Evolutionary conservation across 2,329 filamentous ascomycete genomes (phyloP).

Genomic region (Fusarium sp.): DNA sequence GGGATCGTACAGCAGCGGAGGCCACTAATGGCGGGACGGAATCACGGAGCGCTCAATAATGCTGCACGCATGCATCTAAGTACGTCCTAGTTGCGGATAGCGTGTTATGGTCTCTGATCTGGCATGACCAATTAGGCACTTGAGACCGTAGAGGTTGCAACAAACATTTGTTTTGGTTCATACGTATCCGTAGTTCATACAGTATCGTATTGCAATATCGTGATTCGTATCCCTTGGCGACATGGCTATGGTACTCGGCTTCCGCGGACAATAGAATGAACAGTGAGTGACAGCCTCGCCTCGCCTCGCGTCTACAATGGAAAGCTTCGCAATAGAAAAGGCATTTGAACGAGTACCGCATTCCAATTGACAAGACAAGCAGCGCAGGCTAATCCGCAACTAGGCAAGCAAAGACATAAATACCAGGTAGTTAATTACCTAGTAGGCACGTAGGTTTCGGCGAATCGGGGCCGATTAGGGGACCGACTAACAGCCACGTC

Average conservation of each 20-base stretch:
- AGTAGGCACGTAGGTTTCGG: conserved; percentile 9
- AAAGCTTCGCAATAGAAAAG: conserved; percentile 17
- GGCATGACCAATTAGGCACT: conserved; percentile 7
- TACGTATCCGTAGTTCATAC: not conserved
- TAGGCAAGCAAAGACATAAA: conserved; percentile 9
- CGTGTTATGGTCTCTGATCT: conserved; percentile 6
- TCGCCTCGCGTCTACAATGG: conserved; percentile 13
- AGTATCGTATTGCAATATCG: not conserved
- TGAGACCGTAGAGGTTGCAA: conserved; percentile 18
- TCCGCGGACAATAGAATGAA: conserved; percentile 9
- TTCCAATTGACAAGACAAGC: conserved; percentile 23
- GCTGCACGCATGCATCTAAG: conserved; percentile 1
- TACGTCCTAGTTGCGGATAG: not conserved
- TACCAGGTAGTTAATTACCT: not conserved
- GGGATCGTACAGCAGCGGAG: conserved; percentile 36
- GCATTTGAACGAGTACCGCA: conserved; percentile 16
- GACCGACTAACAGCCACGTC: conserved; percentile 20
- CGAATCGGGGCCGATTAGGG: conserved; percentile 28
- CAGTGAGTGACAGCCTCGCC: not conserved
- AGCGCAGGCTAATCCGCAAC: conserved; percentile 14
- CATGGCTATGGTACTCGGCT: conserved; percentile 6
- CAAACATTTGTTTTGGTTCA: conserved; percentile 12
- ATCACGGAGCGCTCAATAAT: conserved; percentile 33
- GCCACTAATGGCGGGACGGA: conserved; percentile 41
- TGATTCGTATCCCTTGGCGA: not conserved